phyloP scores from a whole-genome alignment of 768 basidiomycete genomes.

The Pulveroboletus sp. region DNA sequence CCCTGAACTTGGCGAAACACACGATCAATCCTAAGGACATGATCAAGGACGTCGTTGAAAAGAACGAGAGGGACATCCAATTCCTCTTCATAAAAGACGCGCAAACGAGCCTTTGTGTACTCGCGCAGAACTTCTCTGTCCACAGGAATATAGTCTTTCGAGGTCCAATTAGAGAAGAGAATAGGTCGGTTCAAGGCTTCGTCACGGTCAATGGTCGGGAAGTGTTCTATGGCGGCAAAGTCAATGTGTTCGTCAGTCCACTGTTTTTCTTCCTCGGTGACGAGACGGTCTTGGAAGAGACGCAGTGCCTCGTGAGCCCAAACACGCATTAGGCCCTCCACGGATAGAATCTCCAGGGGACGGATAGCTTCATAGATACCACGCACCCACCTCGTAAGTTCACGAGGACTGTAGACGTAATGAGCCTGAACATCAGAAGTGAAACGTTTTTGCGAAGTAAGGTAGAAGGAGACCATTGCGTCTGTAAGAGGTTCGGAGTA shows the following conservation, averaged over 20 bases:
- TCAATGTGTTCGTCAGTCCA: constrained; percentile 98
- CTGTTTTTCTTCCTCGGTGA: constrained; percentile 82
- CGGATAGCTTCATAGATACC: constrained; percentile 97
- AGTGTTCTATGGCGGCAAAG: constrained; percentile 74
- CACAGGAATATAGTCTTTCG: constrained; percentile 93
- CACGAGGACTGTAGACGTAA: constrained; percentile 98
- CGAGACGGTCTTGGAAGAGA: constrained; percentile 95
- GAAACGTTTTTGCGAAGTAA: constrained; percentile 89
- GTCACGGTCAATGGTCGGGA: constrained; percentile 85
- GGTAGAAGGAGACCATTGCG: constrained; percentile 95
- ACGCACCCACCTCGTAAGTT: constrained; percentile 94
- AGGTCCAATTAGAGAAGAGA: constrained; percentile 98
- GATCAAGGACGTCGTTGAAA: constrained; percentile 98
- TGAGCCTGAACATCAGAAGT: constrained; percentile 97
- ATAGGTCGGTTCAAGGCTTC: constrained; percentile 89
- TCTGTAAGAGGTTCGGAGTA: constrained; percentile 94
- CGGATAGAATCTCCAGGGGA: constrained; percentile 86
- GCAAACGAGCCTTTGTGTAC: constrained; percentile 92
- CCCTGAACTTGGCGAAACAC: constrained; percentile 99
- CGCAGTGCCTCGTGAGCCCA: constrained; percentile 98
- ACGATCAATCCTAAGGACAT: constrained; percentile 95
- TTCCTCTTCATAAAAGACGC: constrained; percentile 99
- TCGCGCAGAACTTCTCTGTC: constrained; percentile 90
- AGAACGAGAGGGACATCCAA: constrained; percentile 95
- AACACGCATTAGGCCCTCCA: constrained; percentile 92